Evolutionary conservation across 2,329 filamentous ascomycete species (phyloP).

Genomic region (Botrytis aclada): DNA sequence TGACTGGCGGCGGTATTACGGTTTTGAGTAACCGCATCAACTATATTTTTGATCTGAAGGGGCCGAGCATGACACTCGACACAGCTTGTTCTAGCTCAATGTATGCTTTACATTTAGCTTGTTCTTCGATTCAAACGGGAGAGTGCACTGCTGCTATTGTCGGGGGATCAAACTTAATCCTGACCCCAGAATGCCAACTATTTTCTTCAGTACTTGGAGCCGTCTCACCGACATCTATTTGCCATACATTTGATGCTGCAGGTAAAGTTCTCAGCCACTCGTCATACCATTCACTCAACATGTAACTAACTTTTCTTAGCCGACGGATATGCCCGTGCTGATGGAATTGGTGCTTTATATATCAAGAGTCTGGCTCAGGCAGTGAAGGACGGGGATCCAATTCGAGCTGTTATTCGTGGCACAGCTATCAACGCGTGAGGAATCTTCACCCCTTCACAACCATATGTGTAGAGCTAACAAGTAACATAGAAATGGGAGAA

Average conservation of each 20-base stretch:
- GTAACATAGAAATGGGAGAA: background rate
- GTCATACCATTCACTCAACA: too few species aligned
- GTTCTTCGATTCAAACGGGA: constrained; percentile 42
- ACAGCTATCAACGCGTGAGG: background rate
- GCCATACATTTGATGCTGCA: constrained; percentile 25
- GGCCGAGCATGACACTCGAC: constrained; percentile 45
- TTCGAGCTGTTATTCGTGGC: constrained; percentile 44
- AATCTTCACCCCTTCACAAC: too few species aligned
- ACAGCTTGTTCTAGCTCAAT: constrained; percentile 47
- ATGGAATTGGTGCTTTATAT: constrained; percentile 43
- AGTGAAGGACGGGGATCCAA: constrained; percentile 42
- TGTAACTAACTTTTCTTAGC: background rate
- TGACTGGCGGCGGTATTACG: constrained; percentile 11
- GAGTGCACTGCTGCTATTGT: constrained; percentile 38
- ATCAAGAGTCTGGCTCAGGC: constrained; percentile 44
- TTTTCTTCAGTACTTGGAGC: constrained; percentile 34
- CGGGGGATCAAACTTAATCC: constrained; percentile 26
- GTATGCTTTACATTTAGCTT: constrained; percentile 43
- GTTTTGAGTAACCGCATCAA: constrained; percentile 30
- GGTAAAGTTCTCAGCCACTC: background rate
- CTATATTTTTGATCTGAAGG: constrained; percentile 6
- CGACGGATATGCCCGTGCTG: constrained; percentile 46
- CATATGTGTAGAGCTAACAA: too few species aligned
- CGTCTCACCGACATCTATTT: constrained; percentile 11
- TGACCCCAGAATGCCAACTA: constrained; percentile 10